Evolutionary conservation across 2,329 filamentous ascomycete genomes (phyloP).

Genomic region (Gliomastix tumulicola): DNA sequence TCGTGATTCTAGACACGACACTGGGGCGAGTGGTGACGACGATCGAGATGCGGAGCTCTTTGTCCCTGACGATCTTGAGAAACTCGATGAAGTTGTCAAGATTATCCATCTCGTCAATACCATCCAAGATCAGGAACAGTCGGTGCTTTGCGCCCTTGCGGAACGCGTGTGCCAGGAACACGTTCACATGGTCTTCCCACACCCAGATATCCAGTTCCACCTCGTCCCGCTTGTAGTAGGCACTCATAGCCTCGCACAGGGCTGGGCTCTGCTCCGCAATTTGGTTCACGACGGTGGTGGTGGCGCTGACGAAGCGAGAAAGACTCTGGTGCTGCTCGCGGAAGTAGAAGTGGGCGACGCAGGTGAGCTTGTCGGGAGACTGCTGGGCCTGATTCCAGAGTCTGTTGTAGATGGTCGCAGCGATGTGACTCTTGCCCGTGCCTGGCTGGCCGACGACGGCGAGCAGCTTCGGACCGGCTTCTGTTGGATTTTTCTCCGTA

Average conservation of each 20-base stretch:
- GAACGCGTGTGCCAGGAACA: slow-evolving; percentile 15
- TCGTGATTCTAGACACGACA: slow-evolving; percentile 1
- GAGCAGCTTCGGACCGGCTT: too few species aligned
- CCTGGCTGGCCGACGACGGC: slow-evolving; percentile 20
- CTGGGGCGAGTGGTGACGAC: slow-evolving; percentile 15
- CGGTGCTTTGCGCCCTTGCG: slow-evolving; percentile 9
- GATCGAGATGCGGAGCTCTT: slow-evolving; percentile 14
- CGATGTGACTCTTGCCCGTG: slow-evolving; percentile 23
- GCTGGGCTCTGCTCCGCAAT: slow-evolving; percentile 17
- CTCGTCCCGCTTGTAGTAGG: slow-evolving; percentile 16
- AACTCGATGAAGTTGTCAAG: slow-evolving; percentile 11
- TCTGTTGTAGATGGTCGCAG: slow-evolving; percentile 11
- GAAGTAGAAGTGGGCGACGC: slow-evolving; percentile 27
- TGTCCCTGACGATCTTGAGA: slow-evolving; percentile 12
- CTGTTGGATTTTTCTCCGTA: too few species aligned
- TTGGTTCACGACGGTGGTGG: slow-evolving; percentile 19
- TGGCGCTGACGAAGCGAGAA: slow-evolving; percentile 11
- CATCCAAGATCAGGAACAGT: slow-evolving; percentile 21
- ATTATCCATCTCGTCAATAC: slow-evolving; percentile 18
- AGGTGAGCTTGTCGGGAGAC: slow-evolving; percentile 10
- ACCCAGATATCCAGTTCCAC: slow-evolving; percentile 2
- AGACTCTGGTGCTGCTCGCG: slow-evolving; percentile 20
- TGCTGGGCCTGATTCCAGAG: slow-evolving; percentile 6
- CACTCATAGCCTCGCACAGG: slow-evolving; percentile 19
- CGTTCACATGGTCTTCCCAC: slow-evolving; percentile 11